Evolutionary conservation across 1,284 basidiomycete species (phyloP).

Genomic region (Pseudozyma sp.): DNA sequence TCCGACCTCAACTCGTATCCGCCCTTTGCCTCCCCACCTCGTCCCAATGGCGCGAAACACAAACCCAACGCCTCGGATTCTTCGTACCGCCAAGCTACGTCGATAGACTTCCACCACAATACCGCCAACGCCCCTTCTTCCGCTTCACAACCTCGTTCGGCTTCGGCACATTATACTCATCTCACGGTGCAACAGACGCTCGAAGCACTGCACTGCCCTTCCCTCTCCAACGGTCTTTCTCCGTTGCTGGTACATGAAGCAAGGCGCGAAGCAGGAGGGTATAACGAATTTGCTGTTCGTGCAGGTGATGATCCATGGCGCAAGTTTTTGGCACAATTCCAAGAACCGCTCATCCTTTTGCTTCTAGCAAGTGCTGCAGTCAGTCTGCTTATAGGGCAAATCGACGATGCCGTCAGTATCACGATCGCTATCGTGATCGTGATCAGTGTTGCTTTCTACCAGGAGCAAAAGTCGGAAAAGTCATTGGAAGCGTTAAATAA

Average conservation of each 20-base stretch:
- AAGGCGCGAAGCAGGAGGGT: conserved; percentile 43
- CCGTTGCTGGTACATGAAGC: conserved; percentile 38
- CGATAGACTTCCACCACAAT: conserved; percentile 17
- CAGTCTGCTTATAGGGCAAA: conserved; percentile 89
- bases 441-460: conserved; percentile 92
- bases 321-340: conserved; percentile 92
- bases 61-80: conserved; percentile 27
- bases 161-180: conserved; percentile 48
- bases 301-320: conserved; percentile 81
- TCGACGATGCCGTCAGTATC: conserved; percentile 93
- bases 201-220: conserved; percentile 42
- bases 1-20: conserved; percentile 11
- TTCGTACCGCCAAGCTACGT: conserved; percentile 7
- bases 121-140: conserved; percentile 4
- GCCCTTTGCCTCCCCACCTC: conserved; percentile 35
- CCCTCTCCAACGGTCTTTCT: conserved; percentile 49
- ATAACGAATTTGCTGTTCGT: conserved; percentile 91
- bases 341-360: conserved; percentile 91
- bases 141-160: conserved; percentile 11
- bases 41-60: conserved; percentile 14
- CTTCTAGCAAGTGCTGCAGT: conserved; percentile 87
- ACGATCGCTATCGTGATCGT: conserved; percentile 93
- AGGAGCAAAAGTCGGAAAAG: conserved; percentile 94
- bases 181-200: conserved; percentile 47
- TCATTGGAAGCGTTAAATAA: conserved; percentile 94